Conservation (phyloP, 2,329 filamentous ascomycete genomes). For the Trichoderma aggressivum region DNA sequence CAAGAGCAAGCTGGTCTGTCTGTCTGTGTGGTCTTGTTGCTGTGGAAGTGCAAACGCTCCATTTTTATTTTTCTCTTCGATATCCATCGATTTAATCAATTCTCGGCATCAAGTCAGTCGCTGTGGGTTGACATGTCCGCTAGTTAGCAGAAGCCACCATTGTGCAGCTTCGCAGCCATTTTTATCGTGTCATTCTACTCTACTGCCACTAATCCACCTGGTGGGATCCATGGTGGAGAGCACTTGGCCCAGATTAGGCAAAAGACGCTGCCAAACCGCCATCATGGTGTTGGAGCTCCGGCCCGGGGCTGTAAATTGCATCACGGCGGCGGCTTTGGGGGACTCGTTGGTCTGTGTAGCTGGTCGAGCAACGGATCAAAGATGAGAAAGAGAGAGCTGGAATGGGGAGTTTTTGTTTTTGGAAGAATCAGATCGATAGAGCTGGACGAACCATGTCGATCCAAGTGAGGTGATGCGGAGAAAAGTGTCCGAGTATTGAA, state of each 20-base stretch:
- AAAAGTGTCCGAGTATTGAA: neutral
- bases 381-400: neutral
- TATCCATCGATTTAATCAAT: neutral
- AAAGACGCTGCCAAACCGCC: slow-evolving; percentile 10
- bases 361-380: neutral
- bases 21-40: neutral
- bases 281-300: neutral
- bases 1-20: neutral
- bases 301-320: neutral
- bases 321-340: neutral
- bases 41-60: neutral
- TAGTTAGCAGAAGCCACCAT: neutral
- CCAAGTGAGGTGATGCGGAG: neutral
- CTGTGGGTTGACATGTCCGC: neutral
- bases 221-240: slow-evolving; percentile 6
- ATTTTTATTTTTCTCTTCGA: neutral
- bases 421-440: neutral
- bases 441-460: neutral
- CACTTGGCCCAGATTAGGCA: slow-evolving; percentile 16
- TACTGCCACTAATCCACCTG: neutral
- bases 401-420: too few species aligned
- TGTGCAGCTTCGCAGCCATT: neutral
- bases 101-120: neutral
- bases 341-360: neutral
- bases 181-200: slow-evolving; percentile 13